A percentile compares a stretch with the other conserved stretches of the same genome.
Evolutionary conservation across 228 moss, liverwort and hornwort genomes (phyloP).

Genomic region (Sphagnum magellanicum): DNA sequence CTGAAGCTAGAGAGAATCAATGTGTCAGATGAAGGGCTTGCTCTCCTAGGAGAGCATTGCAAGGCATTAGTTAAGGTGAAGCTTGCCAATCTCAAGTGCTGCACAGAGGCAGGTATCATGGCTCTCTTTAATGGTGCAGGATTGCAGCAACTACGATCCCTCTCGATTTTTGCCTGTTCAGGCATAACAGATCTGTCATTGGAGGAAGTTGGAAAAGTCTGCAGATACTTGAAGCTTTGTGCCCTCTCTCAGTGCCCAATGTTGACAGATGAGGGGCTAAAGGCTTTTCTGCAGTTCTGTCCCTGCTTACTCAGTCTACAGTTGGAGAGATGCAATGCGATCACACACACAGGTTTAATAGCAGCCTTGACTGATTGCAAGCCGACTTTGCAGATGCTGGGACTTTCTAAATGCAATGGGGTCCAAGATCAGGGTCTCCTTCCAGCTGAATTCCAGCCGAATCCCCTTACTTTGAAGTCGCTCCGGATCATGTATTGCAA

Average conservation of each 20-base stretch:
- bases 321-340: constrained; percentile 52
- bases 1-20: constrained; percentile 60
- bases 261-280: constrained; percentile 53
- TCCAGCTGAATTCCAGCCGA: constrained; percentile 17
- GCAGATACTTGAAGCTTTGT: constrained; percentile 46
- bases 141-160: constrained; percentile 39
- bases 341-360: constrained; percentile 51
- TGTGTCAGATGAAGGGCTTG: constrained; percentile 48
- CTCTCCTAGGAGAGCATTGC: constrained; percentile 43
- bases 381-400: constrained; percentile 33
- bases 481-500: constrained; percentile 52
- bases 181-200: constrained; percentile 60
- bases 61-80: constrained; percentile 45
- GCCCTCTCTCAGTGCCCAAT: constrained; percentile 49
- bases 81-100: constrained; percentile 37
- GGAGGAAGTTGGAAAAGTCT: constrained; percentile 40
- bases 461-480: constrained; percentile 33
- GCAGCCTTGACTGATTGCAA: constrained; percentile 32
- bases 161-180: constrained; percentile 42
- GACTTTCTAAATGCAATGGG: constrained; percentile 52
- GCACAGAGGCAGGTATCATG: constrained; percentile 58
- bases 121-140: constrained; percentile 41
- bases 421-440: constrained; percentile 25
- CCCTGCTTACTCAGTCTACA: constrained; percentile 45
- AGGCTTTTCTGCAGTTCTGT: constrained; percentile 43